A percentile compares a stretch with the other conserved stretches of the same genome.
Conservation (phyloP, 2,329 filamentous ascomycete species). For the Zymoseptoria brevis region DNA sequence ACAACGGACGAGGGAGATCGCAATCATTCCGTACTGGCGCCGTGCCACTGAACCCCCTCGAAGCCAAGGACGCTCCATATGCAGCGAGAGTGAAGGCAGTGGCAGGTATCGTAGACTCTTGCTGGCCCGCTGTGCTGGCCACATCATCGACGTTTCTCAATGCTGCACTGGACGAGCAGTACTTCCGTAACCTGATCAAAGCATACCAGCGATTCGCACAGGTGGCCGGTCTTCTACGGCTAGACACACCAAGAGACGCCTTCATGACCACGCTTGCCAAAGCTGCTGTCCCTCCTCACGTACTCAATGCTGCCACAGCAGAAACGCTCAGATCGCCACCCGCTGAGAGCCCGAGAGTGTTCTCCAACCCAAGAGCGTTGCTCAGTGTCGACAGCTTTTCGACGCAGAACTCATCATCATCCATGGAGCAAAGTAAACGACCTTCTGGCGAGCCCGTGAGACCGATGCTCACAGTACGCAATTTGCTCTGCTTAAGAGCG, state of each 20-base stretch:
- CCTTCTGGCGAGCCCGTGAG: constrained; percentile 45
- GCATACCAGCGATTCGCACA: constrained; percentile 94
- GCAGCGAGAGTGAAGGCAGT: constrained; percentile 65
- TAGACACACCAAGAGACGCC: constrained; percentile 81
- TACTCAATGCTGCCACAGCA: constrained; percentile 35
- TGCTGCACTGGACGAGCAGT: constrained; percentile 82
- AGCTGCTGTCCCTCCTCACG: constrained; percentile 78
- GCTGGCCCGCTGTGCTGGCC: constrained; percentile 91
- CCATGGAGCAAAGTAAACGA: constrained; percentile 50
- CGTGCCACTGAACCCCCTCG: constrained; percentile 75
- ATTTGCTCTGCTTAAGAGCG: constrained; percentile 81
- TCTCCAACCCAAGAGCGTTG: constrained; percentile 63
- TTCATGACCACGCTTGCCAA: constrained; percentile 92
- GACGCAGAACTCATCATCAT: constrained; percentile 46
- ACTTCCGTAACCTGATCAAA: constrained; percentile 84
- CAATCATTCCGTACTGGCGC: constrained; percentile 66
- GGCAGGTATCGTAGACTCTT: constrained; percentile 76
- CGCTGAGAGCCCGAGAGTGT: constrained; percentile 50
- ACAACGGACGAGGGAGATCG: constrained; percentile 40
- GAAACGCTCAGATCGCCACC: constrained; percentile 26
- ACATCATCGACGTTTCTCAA: constrained; percentile 94
- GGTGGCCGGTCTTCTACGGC: constrained; percentile 78
- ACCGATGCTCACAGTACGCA: constrained; percentile 69
- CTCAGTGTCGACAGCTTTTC: constrained; percentile 66
- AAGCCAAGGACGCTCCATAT: constrained; percentile 63